phyloP scores from a whole-genome alignment of 2,329 filamentous ascomycete genomes.

The Phoma sp. region DNA sequence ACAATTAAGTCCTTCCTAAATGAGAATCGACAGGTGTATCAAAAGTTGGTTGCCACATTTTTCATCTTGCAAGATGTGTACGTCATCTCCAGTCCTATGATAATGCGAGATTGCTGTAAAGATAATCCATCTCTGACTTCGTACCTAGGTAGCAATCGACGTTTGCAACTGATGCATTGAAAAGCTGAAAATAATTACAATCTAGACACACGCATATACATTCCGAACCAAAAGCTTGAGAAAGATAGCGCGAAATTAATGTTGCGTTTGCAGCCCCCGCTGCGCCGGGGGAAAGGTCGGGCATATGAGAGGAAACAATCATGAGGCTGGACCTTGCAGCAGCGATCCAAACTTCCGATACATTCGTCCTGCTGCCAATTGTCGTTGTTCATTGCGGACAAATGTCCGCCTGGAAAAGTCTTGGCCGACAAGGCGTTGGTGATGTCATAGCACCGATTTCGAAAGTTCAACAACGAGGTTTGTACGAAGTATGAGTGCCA shows the following conservation, averaged over 20 bases:
- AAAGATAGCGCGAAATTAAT: background rate
- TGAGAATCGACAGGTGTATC: background rate
- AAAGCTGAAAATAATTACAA: background rate
- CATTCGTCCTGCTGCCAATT: background rate
- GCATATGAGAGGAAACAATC: background rate
- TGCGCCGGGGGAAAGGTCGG: background rate
- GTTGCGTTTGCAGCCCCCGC: background rate
- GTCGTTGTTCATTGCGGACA: background rate
- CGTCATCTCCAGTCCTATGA: background rate
- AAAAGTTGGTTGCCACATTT: background rate
- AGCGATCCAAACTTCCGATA: background rate
- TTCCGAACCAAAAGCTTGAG: background rate
- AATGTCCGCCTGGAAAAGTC: background rate
- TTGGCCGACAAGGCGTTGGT: constrained; percentile 3
- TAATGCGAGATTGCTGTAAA: too few species aligned
- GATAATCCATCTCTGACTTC: too few species aligned
- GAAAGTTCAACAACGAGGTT: background rate
- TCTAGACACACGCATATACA: background rate
- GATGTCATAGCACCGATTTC: constrained; percentile 1
- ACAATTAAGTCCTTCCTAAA: too few species aligned
- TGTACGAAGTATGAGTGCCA: background rate
- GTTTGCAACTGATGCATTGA: background rate
- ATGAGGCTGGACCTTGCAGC: background rate
- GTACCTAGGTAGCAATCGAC: background rate
- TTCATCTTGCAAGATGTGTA: background rate